Percentiles rank a stretch among this genome's conserved stretches.
phyloP scores from a whole-genome alignment of 306 rosid species.

The Dalbergia cultrata region DNA sequence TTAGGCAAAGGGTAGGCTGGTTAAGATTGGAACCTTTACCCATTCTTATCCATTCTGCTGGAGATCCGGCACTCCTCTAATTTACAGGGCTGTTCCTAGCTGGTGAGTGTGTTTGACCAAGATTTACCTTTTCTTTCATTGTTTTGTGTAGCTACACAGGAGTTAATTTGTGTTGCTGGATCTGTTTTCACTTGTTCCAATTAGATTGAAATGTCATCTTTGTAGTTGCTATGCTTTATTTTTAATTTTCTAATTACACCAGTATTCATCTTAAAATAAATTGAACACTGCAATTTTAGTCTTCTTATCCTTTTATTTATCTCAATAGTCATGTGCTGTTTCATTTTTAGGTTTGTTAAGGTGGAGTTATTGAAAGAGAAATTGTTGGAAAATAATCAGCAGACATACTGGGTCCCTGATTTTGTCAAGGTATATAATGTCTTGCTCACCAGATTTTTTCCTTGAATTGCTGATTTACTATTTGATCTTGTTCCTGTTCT shows the following conservation, averaged over 20 bases:
- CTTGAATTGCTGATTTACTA: slow-evolving; percentile 20
- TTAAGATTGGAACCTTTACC: slow-evolving; percentile 75
- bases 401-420: slow-evolving; percentile 97
- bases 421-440: slow-evolving; percentile 84
- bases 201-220: slow-evolving; percentile 10
- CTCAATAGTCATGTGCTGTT: slow-evolving; percentile 22
- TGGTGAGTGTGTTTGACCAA: slow-evolving; percentile 65
- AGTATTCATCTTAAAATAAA: background rate
- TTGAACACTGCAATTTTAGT: background rate
- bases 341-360: slow-evolving; percentile 78
- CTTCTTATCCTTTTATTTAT: slow-evolving; percentile 13
- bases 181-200: slow-evolving; percentile 17
- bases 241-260: slow-evolving; percentile 5
- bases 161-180: slow-evolving; percentile 19
- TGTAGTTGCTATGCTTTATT: slow-evolving; percentile 17
- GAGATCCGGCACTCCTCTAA: slow-evolving; percentile 95
- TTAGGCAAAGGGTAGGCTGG: slow-evolving; percentile 89
- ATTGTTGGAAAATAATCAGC: slow-evolving; percentile 85
- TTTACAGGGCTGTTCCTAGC: slow-evolving; percentile 97
- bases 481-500: background rate
- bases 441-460: slow-evolving; percentile 20
- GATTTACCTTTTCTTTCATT: slow-evolving; percentile 28
- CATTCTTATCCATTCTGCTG: slow-evolving; percentile 96
- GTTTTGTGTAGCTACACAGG: slow-evolving; percentile 36
- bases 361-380: slow-evolving; percentile 86